Evolutionary conservation across 2,329 filamentous ascomycete genomes (phyloP).

Genomic region (Colletotrichum australisinense): DNA sequence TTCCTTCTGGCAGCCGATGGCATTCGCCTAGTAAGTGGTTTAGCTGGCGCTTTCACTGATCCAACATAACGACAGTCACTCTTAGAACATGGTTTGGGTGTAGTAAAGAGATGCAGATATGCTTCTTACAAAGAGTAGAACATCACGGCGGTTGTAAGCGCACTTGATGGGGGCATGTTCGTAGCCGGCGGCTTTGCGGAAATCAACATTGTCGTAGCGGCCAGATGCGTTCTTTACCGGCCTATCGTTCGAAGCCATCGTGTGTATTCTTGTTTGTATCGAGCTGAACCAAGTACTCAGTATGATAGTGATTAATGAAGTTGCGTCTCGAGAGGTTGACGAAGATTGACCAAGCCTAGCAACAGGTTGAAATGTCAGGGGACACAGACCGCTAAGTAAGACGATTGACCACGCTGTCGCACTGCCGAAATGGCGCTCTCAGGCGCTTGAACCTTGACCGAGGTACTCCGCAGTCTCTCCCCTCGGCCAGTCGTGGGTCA

Average conservation of each 20-base stretch:
- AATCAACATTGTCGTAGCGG: slow-evolving; percentile 55
- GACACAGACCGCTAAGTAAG: background rate
- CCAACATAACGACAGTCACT: too few species aligned
- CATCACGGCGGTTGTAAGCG: slow-evolving; percentile 56
- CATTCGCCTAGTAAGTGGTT: slow-evolving; percentile 44
- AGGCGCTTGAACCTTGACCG: background rate
- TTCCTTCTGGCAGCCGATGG: slow-evolving; percentile 50
- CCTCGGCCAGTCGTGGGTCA: background rate
- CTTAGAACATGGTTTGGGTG: too few species aligned
- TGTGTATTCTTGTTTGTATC: background rate
- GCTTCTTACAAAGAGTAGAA: slow-evolving; percentile 50
- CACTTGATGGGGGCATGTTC: slow-evolving; percentile 51
- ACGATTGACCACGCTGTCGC: background rate
- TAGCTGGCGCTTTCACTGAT: background rate
- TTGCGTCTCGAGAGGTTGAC: background rate
- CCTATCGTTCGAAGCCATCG: slow-evolving; percentile 39
- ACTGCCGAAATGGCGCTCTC: background rate
- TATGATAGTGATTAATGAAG: too few species aligned
- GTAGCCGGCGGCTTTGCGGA: slow-evolving; percentile 50
- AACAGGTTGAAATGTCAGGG: background rate
- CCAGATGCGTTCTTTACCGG: slow-evolving; percentile 50
- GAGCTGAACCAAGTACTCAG: background rate
- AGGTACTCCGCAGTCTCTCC: background rate
- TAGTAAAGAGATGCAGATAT: too few species aligned
- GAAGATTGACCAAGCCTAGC: too few species aligned